phyloP scores from a whole-genome alignment of 305 asterid species.

The Solanum hybrid region DNA sequence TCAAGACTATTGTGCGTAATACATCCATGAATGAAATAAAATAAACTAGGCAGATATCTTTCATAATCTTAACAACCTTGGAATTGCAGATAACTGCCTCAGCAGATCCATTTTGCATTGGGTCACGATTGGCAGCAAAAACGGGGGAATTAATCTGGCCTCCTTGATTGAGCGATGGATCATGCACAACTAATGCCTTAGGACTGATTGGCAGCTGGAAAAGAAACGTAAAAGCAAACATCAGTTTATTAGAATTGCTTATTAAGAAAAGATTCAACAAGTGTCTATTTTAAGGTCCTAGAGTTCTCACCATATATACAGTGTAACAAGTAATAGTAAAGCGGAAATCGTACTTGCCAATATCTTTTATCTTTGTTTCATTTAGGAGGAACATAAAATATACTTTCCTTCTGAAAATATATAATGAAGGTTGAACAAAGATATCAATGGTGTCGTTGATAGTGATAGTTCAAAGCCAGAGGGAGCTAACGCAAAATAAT shows the following conservation, averaged over 20 bases:
- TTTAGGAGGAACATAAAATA: not conserved
- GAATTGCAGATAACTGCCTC: slow-evolving; percentile 24
- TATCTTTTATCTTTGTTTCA: not conserved
- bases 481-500: not conserved
- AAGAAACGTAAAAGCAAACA: not conserved
- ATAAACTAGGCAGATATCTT: not conserved
- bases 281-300: not conserved
- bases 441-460: not conserved
- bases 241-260: not conserved
- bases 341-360: not conserved
- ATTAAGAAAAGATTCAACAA: not conserved
- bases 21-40: not conserved
- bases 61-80: slow-evolving; percentile 24
- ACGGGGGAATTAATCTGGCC: slow-evolving; percentile 6
- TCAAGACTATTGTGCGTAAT: not conserved
- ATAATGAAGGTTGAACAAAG: not conserved
- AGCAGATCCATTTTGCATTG: slow-evolving; percentile 25
- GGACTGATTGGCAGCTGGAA: not conserved
- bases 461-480: not conserved
- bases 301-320: not conserved
- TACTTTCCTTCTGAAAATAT: not conserved
- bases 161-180: not conserved
- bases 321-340: not conserved
- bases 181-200: slow-evolving; percentile 8
- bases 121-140: slow-evolving; percentile 12